A percentile compares a stretch with the other conserved stretches of the same genome.
Conservation (phyloP, 495 filamentous ascomycete genomes). For the Xylaria sp. region DNA sequence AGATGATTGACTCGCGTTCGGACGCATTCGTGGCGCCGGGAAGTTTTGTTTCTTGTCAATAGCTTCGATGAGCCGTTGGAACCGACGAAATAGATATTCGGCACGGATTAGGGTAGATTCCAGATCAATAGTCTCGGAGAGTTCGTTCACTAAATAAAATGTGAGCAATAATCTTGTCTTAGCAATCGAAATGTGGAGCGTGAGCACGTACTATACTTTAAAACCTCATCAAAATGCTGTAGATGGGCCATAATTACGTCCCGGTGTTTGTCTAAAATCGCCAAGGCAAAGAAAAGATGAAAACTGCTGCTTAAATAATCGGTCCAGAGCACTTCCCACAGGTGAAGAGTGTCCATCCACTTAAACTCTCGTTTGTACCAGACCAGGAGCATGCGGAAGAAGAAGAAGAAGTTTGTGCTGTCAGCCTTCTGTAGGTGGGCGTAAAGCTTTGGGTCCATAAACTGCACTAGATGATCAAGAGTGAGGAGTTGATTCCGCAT, state of each 20-base stretch:
- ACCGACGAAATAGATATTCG: conserved; percentile 85
- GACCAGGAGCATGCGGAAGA: conserved; percentile 97
- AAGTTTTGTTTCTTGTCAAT: conserved; percentile 91
- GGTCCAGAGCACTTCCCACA: conserved; percentile 97
- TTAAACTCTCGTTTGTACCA: conserved; percentile 98
- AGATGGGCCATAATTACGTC: conserved; percentile 94
- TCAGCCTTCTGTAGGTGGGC: conserved; percentile 87
- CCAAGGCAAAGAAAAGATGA: conserved; percentile 92
- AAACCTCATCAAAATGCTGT: conserved; percentile 92
- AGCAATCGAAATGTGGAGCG: background rate
- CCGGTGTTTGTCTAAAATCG: conserved; percentile 94
- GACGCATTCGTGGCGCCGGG: conserved; percentile 57
- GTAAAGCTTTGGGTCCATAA: conserved; percentile 96
- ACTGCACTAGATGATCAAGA: conserved; percentile 89
- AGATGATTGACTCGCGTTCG: conserved; percentile 13
- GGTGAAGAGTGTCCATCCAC: conserved; percentile 81
- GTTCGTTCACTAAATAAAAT: conserved; percentile 77
- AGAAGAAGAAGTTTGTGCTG: conserved; percentile 99
- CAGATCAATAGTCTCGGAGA: conserved; percentile 91
- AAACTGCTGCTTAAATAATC: conserved; percentile 87
- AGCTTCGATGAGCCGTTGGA: conserved; percentile 84
- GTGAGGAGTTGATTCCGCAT: conserved; percentile 92
- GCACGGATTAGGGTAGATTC: conserved; percentile 82
- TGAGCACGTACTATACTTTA: conserved; percentile 82
- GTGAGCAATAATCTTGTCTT: conserved; percentile 29